phyloP scores from a whole-genome alignment of 1,139 yeast genomes.

The Blastobotrys apis region DNA sequence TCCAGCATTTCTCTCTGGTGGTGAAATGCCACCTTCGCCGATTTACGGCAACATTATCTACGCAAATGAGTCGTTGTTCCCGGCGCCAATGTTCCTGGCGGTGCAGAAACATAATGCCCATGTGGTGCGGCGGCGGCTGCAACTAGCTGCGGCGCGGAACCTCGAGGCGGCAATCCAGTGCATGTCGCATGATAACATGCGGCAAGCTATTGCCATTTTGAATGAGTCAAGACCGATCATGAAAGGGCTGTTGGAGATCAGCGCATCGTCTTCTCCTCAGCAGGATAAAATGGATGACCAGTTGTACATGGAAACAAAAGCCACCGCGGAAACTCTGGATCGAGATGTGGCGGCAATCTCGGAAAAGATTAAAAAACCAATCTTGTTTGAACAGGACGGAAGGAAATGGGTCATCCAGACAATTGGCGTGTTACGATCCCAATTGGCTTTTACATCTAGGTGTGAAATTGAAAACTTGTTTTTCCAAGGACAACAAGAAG shows the following conservation, averaged over 20 bases:
- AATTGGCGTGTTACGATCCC: slow-evolving; percentile 25
- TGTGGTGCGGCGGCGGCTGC: slow-evolving; percentile 25
- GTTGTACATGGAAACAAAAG: slow-evolving; percentile 17
- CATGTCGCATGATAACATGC: slow-evolving; percentile 6
- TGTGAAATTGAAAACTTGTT: slow-evolving; percentile 24
- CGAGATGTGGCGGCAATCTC: slow-evolving; percentile 17
- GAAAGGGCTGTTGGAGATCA: slow-evolving; percentile 16
- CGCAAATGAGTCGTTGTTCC: slow-evolving; percentile 7
- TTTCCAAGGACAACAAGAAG: slow-evolving; percentile 13
- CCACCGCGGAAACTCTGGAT: slow-evolving; percentile 20
- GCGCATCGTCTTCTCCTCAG: background rate
- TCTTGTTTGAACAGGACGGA: slow-evolving; percentile 25
- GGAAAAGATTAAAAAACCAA: slow-evolving; percentile 18
- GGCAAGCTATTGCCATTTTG: slow-evolving; percentile 15
- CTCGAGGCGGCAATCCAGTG: slow-evolving; percentile 20
- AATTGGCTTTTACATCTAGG: slow-evolving; percentile 24
- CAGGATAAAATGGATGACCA: slow-evolving; percentile 12
- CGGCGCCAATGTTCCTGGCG: slow-evolving; percentile 19
- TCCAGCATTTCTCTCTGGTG: background rate
- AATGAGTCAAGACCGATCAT: slow-evolving; percentile 17
- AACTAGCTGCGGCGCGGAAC: slow-evolving; percentile 24
- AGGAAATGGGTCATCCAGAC: slow-evolving; percentile 27
- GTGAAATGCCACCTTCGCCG: slow-evolving; percentile 20
- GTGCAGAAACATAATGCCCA: slow-evolving; percentile 19
- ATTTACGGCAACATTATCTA: slow-evolving; percentile 20